Base-by-base conservation (phyloP, 1,284 basidiomycete genomes). In the Leccinum angustisporum region DNA sequence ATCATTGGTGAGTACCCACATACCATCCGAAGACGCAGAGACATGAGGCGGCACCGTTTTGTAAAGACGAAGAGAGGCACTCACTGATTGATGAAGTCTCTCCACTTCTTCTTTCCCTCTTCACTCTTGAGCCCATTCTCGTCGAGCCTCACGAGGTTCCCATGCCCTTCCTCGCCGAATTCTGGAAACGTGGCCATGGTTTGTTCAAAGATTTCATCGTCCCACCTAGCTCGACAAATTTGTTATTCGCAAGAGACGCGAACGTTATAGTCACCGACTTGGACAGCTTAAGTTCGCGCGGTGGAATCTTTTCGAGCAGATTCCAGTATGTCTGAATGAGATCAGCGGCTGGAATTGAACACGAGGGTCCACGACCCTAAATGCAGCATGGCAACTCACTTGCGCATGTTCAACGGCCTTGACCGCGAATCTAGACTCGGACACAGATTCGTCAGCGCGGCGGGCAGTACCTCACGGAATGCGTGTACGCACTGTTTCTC, bases 401-500 rank as follows among this genome's bases (percentile, higher is more conserved):
- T 96, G 93, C 60, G 95, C 92, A 69, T 97, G 94, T 75, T 97
- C 95, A 63, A 98, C 95, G 38, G 95, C 95, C 78, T 92, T 95
- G 59, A 99, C 97, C 30, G 97, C 97, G 73, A 97, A 97, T 76
- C 91, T 92, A 56, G 59, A 60, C 62, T 56, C 64, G 60, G 54
- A 54, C 13, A 18, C 57, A 61, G 59, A 65, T 57, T 50, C 53
- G 18, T 74, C 56, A 76, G 69, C 60, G 46, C 66, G 46, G 61
- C 31, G n/a, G 4, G 36, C 50, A n/a, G n/a, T n/a, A 27, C 54
- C 31, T 64, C 10, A 53, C 38, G 38, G 56, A 57, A 52, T 54
- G 62, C 36, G 33, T 61, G 25, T 38, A 83, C 90, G 76, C 72
- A 92, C 91, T 98, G 95, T 85, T 95, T 96, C 81, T 99, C 97